These are phyloP conservation scores for Xerocomellus intermedius DNA, from an alignment of 768 basidiomycete genomes.

Conservation along the genomic window DNA sequence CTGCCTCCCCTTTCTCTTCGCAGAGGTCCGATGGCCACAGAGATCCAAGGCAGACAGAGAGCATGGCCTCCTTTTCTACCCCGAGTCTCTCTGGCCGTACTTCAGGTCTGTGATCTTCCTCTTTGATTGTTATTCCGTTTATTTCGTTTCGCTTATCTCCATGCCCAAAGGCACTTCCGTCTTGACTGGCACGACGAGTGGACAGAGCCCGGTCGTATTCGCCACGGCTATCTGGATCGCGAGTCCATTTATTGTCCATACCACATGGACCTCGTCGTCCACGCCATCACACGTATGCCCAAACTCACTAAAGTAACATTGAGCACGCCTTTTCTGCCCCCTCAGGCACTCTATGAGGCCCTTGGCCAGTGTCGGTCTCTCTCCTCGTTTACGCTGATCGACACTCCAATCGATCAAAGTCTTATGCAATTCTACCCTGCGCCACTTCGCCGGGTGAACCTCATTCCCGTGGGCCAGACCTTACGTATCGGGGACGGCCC, in stretches of 20 bases:
- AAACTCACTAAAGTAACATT: constrained; percentile 29
- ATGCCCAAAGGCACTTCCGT: constrained; percentile 26
- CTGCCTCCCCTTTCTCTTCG: constrained; percentile 32
- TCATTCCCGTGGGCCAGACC: constrained; percentile 35
- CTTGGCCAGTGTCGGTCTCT: constrained; percentile 29
- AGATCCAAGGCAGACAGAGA: constrained; percentile 25
- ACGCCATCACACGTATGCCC: constrained; percentile 31
- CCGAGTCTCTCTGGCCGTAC: constrained; percentile 29
- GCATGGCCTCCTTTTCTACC: constrained; percentile 29
- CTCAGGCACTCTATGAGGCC: constrained; percentile 28
- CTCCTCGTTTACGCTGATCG: constrained; percentile 27
- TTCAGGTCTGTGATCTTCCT: constrained; percentile 23
- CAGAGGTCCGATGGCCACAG: constrained; percentile 35
- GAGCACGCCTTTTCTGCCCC: constrained; percentile 34
- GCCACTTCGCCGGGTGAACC: constrained; percentile 25
- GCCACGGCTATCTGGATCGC: constrained; percentile 32
- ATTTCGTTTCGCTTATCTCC: background rate
- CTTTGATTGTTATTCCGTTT: background rate
- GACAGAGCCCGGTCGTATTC: constrained; percentile 36
- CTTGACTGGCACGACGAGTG: constrained; percentile 38
- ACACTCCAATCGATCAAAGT: constrained; percentile 37
- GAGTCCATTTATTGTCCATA: constrained; percentile 32
- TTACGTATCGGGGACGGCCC: constrained; percentile 36
- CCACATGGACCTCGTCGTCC: constrained; percentile 25
- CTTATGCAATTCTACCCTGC: constrained; percentile 30